Percentiles rank a stretch among this genome's conserved stretches.
Conservation (phyloP, 495 filamentous ascomycete species). For the Xylaria telfairii region DNA sequence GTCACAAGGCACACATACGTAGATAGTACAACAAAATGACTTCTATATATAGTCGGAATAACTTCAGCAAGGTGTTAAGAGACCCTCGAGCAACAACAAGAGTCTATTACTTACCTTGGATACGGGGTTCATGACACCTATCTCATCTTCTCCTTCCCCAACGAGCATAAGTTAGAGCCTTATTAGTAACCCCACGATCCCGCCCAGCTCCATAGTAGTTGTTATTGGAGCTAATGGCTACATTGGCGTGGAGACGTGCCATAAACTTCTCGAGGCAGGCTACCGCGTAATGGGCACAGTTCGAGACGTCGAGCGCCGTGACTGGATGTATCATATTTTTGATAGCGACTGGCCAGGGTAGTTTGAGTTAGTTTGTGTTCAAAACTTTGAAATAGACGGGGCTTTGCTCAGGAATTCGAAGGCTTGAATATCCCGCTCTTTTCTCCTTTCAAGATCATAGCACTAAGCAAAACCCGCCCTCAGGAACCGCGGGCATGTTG, state of each 20-base stretch:
- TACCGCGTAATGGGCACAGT: neutral
- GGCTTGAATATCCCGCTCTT: neutral
- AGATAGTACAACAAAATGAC: too few species aligned
- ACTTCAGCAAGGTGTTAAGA: too few species aligned
- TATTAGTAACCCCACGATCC: neutral
- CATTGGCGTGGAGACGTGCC: neutral
- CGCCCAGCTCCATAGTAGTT: neutral
- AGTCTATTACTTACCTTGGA: too few species aligned
- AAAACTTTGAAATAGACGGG: neutral
- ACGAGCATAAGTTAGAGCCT: too few species aligned
- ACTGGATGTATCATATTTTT: neutral
- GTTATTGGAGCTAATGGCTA: neutral
- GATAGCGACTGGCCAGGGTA: neutral
- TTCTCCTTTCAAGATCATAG: neutral
- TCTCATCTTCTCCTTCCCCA: too few species aligned
- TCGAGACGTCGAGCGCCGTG: neutral
- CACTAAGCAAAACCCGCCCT: neutral
- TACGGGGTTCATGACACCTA: too few species aligned
- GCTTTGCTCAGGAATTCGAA: neutral
- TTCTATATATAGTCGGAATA: too few species aligned
- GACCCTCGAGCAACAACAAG: too few species aligned
- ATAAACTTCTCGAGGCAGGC: neutral
- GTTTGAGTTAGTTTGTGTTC: neutral
- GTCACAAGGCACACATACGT: too few species aligned
- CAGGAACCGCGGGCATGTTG: neutral